These are phyloP conservation scores for Podochytrium sp. DNA, from an alignment of 192 early-diverging fungal genomes.

Conservation along the genomic window DNA sequence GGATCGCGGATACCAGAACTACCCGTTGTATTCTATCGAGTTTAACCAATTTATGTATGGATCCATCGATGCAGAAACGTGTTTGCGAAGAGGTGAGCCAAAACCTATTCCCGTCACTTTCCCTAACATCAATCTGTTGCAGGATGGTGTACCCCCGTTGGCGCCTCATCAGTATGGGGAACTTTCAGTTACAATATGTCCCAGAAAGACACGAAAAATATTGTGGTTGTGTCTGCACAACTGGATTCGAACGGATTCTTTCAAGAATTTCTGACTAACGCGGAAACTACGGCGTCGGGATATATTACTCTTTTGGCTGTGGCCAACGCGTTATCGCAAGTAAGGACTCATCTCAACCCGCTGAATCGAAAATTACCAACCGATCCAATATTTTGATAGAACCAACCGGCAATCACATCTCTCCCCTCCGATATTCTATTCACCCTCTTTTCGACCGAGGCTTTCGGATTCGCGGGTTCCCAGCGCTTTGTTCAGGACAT, in stretches of 20 bases:
- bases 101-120: no score
- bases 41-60: slow-evolving; percentile 75
- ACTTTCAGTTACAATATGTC: slow-evolving; percentile 61
- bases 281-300: slow-evolving; percentile 60
- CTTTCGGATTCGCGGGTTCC: slow-evolving; percentile 80
- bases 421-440: slow-evolving; percentile 75
- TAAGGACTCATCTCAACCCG: slow-evolving; percentile 34
- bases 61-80: slow-evolving; percentile 66
- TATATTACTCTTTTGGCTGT: slow-evolving; percentile 67
- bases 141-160: slow-evolving; percentile 72
- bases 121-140: no score
- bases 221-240: slow-evolving; percentile 67
- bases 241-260: slow-evolving; percentile 72
- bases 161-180: slow-evolving; percentile 70
- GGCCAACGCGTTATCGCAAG: slow-evolving; percentile 72
- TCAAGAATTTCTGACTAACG: slow-evolving; percentile 63
- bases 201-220: slow-evolving; percentile 61
- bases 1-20: slow-evolving; percentile 50
- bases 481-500: slow-evolving; percentile 81
- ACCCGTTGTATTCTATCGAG: slow-evolving; percentile 72
- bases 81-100: slow-evolving; percentile 65
- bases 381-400: slow-evolving; percentile 6
- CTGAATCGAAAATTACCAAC: not conserved
- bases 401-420: slow-evolving; percentile 29
- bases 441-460: slow-evolving; percentile 73